Evolutionary conservation across 495 filamentous ascomycete species (phyloP), one percentile per base, ranked within the genome.

Genomic region (Aspergillus funiculosus): DNA sequence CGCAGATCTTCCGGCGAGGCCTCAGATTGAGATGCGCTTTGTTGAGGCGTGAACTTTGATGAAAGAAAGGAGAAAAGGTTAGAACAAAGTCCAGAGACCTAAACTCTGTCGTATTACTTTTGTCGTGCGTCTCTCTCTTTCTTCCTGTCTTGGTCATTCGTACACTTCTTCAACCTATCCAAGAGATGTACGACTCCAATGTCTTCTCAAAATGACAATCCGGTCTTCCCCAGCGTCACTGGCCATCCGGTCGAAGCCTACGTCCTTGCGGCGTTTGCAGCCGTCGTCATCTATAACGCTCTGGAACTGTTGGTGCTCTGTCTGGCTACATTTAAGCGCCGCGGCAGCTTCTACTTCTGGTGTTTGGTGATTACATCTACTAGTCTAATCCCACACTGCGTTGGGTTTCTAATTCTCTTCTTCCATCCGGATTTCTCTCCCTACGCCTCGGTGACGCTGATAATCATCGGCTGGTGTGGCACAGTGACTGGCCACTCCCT

Each of bases 401-500:
- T 74, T 10, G 73, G 73, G 11, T 73, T 62, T 52, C 31, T 73
- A 31, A 49, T 75, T 11, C 65, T 71, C 17, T 72, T 74, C 58
- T 74, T 71, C 39, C 51, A 44, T 1, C 46, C 49, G 0, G 50
- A 43, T n/a, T 55, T 67, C 25, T 51, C 55, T 5, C 61, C 50
- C 24, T 66, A 60, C 31, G 26, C 67, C 4, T 59, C 66, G 9
- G 53, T 69, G 6, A 64, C 64, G 0, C 53, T 77, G 29, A 59
- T 72, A 37, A 46, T 66, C 10, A 24, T 69, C 17, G 60, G 70
- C 48, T 77, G 72, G 72, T 68, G 56, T 30, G 37, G 39, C 24
- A 72, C 75, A 61, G 63, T 77, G 1, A 74, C 72, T 0, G 72
- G 70, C 9, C 71, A 76, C 40, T 72, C 72, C 2, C 40, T 76